These are phyloP conservation scores for Ensete glaucum DNA, from an alignment of 176 grass and related monocot genomes.

Conservation along the genomic window DNA sequence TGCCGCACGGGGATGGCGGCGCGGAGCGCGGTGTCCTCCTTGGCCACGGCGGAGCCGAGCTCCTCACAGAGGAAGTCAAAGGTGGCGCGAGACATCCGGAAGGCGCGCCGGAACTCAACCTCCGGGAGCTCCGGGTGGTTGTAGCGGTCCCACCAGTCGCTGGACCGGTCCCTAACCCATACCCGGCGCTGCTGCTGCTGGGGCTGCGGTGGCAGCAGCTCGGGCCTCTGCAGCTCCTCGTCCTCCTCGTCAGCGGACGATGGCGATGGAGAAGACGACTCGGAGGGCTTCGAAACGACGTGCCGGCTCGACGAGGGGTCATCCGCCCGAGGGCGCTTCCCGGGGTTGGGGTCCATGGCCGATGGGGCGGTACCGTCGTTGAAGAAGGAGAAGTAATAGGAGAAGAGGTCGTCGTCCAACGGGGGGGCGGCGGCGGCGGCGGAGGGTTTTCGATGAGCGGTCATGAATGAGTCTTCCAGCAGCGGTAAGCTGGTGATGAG, in stretches of 20 bases:
- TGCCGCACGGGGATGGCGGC: conserved; percentile 6
- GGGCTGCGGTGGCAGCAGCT: not conserved
- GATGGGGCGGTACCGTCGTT: no score
- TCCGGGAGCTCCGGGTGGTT: conserved; percentile 9
- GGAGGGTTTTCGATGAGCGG: no score
- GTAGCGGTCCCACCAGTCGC: conserved; percentile 11
- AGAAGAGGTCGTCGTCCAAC: no score
- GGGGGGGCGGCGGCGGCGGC: no score
- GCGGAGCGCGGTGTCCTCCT: conserved; percentile 7
- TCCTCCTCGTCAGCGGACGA: not conserved
- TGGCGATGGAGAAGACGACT: not conserved
- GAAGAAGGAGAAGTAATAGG: no score
- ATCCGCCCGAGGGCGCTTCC: no score
- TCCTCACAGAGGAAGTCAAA: conserved; percentile 5
- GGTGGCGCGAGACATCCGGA: conserved; percentile 10
- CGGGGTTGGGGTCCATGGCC: no score
- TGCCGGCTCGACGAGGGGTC: no score
- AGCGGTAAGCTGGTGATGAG: no score
- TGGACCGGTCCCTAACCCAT: conserved; percentile 2
- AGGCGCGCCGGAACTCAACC: conserved; percentile 4
- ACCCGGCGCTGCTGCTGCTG: not conserved
- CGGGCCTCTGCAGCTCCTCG: no score
- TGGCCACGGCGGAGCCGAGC: conserved; percentile 4
- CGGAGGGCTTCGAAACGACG: no score
- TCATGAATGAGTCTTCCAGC: no score